Evolutionary conservation across 1,284 basidiomycete species (phyloP).

Genomic region (Ceratobasidium sp.): DNA sequence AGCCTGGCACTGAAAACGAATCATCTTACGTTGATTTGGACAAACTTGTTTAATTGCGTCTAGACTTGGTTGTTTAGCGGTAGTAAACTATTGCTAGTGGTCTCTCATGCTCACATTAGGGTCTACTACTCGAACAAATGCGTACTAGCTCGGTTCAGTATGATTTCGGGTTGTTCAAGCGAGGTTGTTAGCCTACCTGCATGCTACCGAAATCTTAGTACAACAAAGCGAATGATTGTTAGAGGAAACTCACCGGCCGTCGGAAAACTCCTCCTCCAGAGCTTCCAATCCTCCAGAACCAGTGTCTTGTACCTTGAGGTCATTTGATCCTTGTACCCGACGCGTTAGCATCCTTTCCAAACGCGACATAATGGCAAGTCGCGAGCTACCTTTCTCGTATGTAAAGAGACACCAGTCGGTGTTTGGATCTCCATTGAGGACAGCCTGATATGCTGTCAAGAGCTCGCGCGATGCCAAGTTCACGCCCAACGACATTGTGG

Average conservation of each 20-base stretch:
- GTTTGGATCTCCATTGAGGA: conserved; percentile 70
- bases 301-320: conserved; percentile 86
- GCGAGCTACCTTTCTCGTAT: conserved; percentile 63
- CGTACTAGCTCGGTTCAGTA: too few species aligned
- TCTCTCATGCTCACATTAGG: conserved; percentile 66
- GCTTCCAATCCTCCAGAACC: conserved; percentile 90
- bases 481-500: conserved; percentile 73
- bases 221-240: neutral
- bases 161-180: too few species aligned
- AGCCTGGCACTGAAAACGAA: neutral
- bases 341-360: too few species aligned
- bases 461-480: conserved; percentile 78
- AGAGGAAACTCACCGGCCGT: conserved; percentile 71
- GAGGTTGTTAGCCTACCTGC: neutral
- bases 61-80: conserved; percentile 50
- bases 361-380: neutral
- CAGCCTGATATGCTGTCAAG: conserved; percentile 78
- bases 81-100: neutral
- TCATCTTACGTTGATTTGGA: conserved; percentile 63
- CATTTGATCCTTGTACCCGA: conserved; percentile 77
- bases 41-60: conserved; percentile 90
- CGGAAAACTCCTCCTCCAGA: conserved; percentile 91
- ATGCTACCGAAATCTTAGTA: neutral
- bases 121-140: conserved; percentile 88
- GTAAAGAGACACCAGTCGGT: conserved; percentile 90